These are phyloP conservation scores for Ceratocystis diversiconidia DNA, from an alignment of 2,329 filamentous ascomycete genomes.

Conservation along the genomic window DNA sequence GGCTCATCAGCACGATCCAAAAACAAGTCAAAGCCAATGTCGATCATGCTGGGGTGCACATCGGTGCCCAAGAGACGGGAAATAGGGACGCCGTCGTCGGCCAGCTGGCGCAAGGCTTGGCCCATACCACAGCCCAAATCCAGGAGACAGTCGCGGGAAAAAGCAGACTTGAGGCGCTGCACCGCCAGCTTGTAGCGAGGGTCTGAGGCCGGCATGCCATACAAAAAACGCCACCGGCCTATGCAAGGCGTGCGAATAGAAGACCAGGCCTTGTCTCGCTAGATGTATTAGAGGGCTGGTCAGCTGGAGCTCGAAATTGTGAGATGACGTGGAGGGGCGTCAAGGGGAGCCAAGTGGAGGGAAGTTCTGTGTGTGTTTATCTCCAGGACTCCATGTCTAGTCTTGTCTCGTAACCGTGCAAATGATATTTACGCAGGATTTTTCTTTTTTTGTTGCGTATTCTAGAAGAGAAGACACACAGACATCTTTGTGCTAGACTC, in stretches of 20 bases:
- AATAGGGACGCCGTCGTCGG: slow-evolving; percentile 35
- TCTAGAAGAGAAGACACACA: slow-evolving; percentile 1
- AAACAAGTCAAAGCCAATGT: slow-evolving; percentile 51
- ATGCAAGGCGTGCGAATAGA: slow-evolving; percentile 32
- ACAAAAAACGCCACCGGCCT: slow-evolving; percentile 37
- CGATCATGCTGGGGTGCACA: slow-evolving; percentile 35
- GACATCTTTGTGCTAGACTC: neutral
- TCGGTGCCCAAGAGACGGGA: slow-evolving; percentile 38
- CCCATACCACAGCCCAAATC: slow-evolving; percentile 40
- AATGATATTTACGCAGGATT: neutral
- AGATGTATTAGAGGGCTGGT: neutral
- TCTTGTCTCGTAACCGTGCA: neutral
- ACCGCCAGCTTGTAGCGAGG: slow-evolving; percentile 31
- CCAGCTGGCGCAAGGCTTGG: slow-evolving; percentile 36
- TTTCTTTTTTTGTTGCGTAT: neutral
- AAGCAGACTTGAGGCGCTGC: slow-evolving; percentile 28
- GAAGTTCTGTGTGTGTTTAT: neutral
- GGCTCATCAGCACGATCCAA: slow-evolving; percentile 30
- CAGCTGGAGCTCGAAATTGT: neutral
- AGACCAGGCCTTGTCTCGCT: slow-evolving; percentile 36
- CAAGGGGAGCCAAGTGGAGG: neutral
- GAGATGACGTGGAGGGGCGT: neutral
- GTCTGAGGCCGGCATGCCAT: slow-evolving; percentile 30
- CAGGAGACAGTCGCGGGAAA: slow-evolving; percentile 30
- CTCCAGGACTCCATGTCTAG: neutral